These are phyloP conservation scores for Parachlorella kessleri DNA, from an alignment of 139 green algal genomes.

Conservation along the genomic window DNA sequence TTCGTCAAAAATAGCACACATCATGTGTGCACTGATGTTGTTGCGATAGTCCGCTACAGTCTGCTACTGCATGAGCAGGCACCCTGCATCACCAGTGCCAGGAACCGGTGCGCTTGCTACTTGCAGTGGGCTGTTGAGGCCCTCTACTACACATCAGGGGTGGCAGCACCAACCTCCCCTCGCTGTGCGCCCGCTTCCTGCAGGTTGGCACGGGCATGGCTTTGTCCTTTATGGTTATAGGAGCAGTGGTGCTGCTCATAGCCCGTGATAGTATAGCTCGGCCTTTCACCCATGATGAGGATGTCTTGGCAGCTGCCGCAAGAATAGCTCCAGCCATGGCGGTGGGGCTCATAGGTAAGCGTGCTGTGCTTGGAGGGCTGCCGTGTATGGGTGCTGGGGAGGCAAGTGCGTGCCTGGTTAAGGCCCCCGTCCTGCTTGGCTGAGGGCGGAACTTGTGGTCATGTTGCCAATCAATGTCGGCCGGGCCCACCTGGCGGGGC, in stretches of 20 bases:
- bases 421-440: no score
- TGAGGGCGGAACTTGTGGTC: not conserved
- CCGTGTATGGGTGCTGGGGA: no score
- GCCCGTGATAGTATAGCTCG: not conserved
- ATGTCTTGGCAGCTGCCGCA: not conserved
- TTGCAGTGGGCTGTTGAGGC: not conserved
- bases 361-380: no score
- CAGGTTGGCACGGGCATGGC: conserved; percentile 8
- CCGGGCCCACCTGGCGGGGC: no score
- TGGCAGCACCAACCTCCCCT: not conserved
- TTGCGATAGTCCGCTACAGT: no score
- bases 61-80: no score
- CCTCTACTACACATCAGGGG: not conserved
- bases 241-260: not conserved
- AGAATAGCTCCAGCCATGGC: not conserved
- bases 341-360: not conserved
- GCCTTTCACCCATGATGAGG: not conserved
- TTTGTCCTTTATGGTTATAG: not conserved
- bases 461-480: not conserved
- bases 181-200: not conserved
- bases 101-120: not conserved
- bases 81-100: not conserved
- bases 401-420: no score
- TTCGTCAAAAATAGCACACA: no score
- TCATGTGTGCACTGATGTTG: no score